Evolutionary conservation across 2,329 filamentous ascomycete species (phyloP).

Genomic region (Torrubiella hemipterigena): DNA sequence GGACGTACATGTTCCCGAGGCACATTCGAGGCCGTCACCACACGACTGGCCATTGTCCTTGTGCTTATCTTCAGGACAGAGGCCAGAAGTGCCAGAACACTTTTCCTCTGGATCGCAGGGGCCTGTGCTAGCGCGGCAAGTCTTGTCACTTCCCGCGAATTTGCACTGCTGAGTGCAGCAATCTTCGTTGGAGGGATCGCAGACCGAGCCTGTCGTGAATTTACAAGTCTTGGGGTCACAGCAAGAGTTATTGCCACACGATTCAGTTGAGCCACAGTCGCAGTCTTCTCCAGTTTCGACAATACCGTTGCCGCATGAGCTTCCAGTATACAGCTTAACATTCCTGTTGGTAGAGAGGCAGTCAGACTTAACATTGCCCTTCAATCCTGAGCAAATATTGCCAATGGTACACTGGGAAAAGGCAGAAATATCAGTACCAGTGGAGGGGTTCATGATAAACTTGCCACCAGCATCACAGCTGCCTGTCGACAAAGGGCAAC

Average conservation of each 20-base stretch:
- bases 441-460: constrained; percentile 96
- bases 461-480: constrained; percentile 64
- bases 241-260: constrained; percentile 66
- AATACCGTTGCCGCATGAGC: constrained; percentile 92
- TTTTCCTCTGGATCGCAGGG: constrained; percentile 76
- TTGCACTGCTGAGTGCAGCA: constrained; percentile 61
- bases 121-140: constrained; percentile 73
- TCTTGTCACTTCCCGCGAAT: constrained; percentile 51
- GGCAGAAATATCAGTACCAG: constrained; percentile 54
- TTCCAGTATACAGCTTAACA: constrained; percentile 68
- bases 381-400: constrained; percentile 84
- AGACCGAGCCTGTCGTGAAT: constrained; percentile 64
- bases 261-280: constrained; percentile 71
- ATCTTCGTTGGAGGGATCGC: constrained; percentile 71
- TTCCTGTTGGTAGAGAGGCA: constrained; percentile 82
- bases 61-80: constrained; percentile 63
- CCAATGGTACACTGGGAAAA: constrained; percentile 88
- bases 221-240: constrained; percentile 81
- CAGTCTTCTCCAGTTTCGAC: constrained; percentile 94
- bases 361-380: constrained; percentile 59
- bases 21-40: constrained; percentile 61
- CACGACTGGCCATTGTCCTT: constrained; percentile 61
- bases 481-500: constrained; percentile 61
- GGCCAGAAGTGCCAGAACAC: constrained; percentile 60
- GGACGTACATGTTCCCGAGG: constrained; percentile 89